Evolutionary conservation across 139 green algal genomes (phyloP), one percentile per base, ranked within the genome.

Genomic region (Mesotaenium endlicherianum): DNA sequence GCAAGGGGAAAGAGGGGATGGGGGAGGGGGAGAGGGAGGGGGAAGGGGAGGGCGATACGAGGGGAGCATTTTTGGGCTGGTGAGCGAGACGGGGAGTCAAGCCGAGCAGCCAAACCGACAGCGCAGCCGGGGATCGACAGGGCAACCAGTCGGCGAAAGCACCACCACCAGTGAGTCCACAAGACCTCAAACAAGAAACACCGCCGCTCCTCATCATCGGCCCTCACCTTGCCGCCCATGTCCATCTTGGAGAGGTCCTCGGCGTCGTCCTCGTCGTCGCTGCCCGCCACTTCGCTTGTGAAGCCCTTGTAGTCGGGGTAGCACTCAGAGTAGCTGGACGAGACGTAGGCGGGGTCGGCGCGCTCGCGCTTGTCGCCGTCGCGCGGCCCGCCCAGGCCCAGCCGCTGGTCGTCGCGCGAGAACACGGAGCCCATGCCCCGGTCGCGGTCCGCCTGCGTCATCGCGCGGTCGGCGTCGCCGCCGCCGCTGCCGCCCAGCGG

Each of bases 261-360:
- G 36, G 83, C 81, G 38, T 79, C 85, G n/a, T n/a, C n/a, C 31
- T 88, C 81, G 43, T 86, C 86, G 38, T 88, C 83, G 34, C 83
- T 88, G 42, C 69, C 83, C 60, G 87, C 47, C 45, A 88, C 77
- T 34, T 88, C 78, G 5, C 47, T 82, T 3, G 38, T 80, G 50
- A 67, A 88, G 2, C 43, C 81, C 75, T 45, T 38, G 59, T 87
- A 92, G 8, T 43, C 89, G 3, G 90, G 90, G 70, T 93, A 93
- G 69, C 90, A 93, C 68, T 95, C 92, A 0, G 41, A 87, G 80
- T 95, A 95, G 0, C 89, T 91, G 38, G 91, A 86, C 5, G 90
- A 89, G 6, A 88, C 82, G 75, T 89, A 91, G 0, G 55, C 55
- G 1, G 90, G 87, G 53, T 93, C 90, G n/a, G n/a, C n/a, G 38